These are phyloP conservation scores for Arabis alpina DNA, from an alignment of 345 rosid genomes.

Conservation along the genomic window DNA sequence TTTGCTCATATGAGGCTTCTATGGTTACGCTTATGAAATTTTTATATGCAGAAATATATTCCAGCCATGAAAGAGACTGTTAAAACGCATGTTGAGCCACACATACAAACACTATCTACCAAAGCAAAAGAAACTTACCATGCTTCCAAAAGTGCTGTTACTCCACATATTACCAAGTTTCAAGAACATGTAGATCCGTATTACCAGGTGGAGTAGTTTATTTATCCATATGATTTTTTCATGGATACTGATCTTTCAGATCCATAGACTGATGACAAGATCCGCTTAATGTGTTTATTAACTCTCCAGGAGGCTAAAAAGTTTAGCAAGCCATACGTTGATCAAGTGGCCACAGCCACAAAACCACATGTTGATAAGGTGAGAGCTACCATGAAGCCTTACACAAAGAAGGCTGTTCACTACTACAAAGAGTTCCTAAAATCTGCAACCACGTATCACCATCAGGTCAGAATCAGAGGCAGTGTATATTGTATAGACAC, in stretches of 20 bases:
- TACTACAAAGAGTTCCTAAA: conserved; percentile 74
- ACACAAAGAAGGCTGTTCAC: conserved; percentile 60
- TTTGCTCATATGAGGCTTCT: conserved; percentile 5
- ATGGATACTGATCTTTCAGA: background rate
- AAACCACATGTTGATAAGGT: conserved; percentile 90
- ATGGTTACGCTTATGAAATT: conserved; percentile 16
- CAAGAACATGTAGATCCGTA: conserved; percentile 47
- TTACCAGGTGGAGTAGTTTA: conserved; percentile 34
- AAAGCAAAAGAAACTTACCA: conserved; percentile 58
- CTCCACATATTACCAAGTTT: conserved; percentile 62
- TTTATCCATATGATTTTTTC: background rate
- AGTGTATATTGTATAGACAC: conserved; percentile 54
- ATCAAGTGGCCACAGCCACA: conserved; percentile 73
- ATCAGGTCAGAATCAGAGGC: conserved; percentile 63
- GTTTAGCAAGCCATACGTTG: conserved; percentile 83
- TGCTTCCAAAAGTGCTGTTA: conserved; percentile 58
- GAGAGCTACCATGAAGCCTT: conserved; percentile 71
- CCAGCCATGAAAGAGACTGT: conserved; percentile 65
- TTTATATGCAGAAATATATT: conserved; percentile 67
- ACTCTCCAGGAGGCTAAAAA: conserved; percentile 71
- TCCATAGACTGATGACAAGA: background rate
- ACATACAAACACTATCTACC: conserved; percentile 56
- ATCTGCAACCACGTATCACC: conserved; percentile 82
- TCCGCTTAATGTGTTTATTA: background rate
- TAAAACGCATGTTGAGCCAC: conserved; percentile 66